These are phyloP conservation scores for Ammopiptanthus mongolicus DNA, from an alignment of 306 rosid genomes.

Conservation along the genomic window DNA sequence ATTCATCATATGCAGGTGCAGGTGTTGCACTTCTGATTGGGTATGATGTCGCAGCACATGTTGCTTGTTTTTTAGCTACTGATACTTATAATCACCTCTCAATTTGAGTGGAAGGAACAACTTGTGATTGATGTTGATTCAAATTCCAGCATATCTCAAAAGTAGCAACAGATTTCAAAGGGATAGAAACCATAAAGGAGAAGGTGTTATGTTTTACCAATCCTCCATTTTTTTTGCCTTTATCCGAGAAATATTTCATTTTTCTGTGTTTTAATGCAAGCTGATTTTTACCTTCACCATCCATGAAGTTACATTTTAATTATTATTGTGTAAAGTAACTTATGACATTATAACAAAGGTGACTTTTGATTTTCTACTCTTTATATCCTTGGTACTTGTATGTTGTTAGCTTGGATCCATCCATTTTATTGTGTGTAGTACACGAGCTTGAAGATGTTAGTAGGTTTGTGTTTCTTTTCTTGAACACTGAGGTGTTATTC, in stretches of 20 bases:
- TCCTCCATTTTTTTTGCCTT: not conserved
- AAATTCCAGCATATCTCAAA: constrained; percentile 40
- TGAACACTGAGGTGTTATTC: not conserved
- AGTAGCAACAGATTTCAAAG: constrained; percentile 51
- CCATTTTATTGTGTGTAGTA: constrained; percentile 1
- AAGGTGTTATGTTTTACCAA: constrained; percentile 45
- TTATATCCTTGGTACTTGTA: not conserved
- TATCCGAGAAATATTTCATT: not conserved
- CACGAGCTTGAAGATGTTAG: not conserved
- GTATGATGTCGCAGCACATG: constrained; percentile 65
- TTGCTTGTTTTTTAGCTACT: constrained; percentile 62
- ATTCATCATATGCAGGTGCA: constrained; percentile 17
- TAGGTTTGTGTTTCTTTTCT: not conserved
- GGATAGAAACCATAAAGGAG: constrained; percentile 66
- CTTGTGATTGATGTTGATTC: constrained; percentile 55
- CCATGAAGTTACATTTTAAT: not conserved
- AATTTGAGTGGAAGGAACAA: constrained; percentile 82
- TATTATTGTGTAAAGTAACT: not conserved
- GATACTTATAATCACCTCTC: constrained; percentile 70
- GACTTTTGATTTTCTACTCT: too few relatives aligned
- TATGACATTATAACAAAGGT: not conserved
- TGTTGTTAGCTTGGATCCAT: not conserved
- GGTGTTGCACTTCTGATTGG: constrained; percentile 36
- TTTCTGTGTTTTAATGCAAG: not conserved
- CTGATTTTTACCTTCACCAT: not conserved